phyloP scores from a whole-genome alignment of 768 basidiomycete genomes.

The Suillus spraguei region DNA sequence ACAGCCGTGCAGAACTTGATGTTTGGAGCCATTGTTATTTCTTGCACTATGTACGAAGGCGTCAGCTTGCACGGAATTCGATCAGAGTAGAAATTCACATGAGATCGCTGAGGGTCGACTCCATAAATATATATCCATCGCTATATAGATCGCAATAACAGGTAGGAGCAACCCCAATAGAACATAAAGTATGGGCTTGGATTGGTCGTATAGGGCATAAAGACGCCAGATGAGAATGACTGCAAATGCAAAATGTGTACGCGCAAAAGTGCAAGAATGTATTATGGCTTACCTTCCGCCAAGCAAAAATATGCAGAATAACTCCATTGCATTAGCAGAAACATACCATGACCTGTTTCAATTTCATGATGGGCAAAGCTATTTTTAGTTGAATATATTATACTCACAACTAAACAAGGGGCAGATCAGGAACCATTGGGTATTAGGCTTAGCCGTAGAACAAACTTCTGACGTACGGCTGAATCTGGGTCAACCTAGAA shows the following conservation, averaged over 20 bases:
- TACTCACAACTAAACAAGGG: slow-evolving; percentile 1
- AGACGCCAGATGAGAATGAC: slow-evolving; percentile 7
- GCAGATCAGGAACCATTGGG: too few relatives aligned
- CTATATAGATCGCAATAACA: not conserved
- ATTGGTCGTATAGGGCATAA: not conserved
- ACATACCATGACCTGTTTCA: not conserved
- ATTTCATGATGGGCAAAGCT: not conserved
- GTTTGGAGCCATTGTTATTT: not conserved
- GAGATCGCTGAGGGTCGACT: not conserved
- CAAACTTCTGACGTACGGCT: slow-evolving; percentile 3
- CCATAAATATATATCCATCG: not conserved
- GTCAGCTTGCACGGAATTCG: not conserved
- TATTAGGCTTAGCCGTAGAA: too few relatives aligned
- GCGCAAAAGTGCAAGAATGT: too few relatives aligned
- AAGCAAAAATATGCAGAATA: not conserved
- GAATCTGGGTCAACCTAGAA: not conserved
- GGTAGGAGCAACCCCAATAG: not conserved
- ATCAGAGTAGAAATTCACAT: not conserved
- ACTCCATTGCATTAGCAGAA: not conserved
- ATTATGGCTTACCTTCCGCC: not conserved
- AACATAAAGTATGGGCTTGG: not conserved
- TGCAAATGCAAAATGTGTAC: not conserved
- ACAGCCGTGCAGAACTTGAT: not conserved
- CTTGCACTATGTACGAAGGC: not conserved
- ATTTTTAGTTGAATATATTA: too few relatives aligned